Conservation (phyloP, 371 early-diverging fungal genomes). For the Actinomortierella wolfii region DNA sequence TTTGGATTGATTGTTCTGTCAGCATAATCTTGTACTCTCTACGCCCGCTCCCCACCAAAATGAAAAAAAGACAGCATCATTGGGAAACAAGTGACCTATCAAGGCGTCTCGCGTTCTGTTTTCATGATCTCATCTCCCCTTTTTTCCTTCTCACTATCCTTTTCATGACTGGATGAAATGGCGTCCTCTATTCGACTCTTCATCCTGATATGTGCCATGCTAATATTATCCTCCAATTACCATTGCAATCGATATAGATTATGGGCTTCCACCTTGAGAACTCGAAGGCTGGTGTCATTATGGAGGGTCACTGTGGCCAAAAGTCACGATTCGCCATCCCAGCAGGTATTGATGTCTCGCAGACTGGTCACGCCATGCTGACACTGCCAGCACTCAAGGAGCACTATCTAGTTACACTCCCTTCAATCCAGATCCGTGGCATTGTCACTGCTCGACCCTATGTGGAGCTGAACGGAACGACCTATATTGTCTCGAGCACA, state of each 20-base stretch:
- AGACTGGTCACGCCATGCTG: slow-evolving; percentile 73
- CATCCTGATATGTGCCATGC: no score
- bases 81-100: no score
- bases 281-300: slow-evolving; percentile 67
- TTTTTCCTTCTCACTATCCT: no score
- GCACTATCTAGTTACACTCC: slow-evolving; percentile 75
- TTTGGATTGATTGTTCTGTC: no score
- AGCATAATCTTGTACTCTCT: no score
- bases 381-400: slow-evolving; percentile 63
- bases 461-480: slow-evolving; percentile 75
- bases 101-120: no score
- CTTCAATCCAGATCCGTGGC: slow-evolving; percentile 78
- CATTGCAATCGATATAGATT: slow-evolving; percentile 26
- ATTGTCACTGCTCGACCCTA: slow-evolving; percentile 82
- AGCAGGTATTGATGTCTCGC: slow-evolving; percentile 77
- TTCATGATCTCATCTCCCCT: neutral
- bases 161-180: no score
- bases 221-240: neutral
- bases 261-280: slow-evolving; percentile 74
- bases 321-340: slow-evolving; percentile 80
- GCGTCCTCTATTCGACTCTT: no score
- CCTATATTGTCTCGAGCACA: slow-evolving; percentile 67
- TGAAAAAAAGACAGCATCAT: neutral
- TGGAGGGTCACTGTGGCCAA: slow-evolving; percentile 81
- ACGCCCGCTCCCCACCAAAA: no score